Base-by-base conservation (phyloP, 305 asterid genomes). In the Fraxinus latifolia region DNA sequence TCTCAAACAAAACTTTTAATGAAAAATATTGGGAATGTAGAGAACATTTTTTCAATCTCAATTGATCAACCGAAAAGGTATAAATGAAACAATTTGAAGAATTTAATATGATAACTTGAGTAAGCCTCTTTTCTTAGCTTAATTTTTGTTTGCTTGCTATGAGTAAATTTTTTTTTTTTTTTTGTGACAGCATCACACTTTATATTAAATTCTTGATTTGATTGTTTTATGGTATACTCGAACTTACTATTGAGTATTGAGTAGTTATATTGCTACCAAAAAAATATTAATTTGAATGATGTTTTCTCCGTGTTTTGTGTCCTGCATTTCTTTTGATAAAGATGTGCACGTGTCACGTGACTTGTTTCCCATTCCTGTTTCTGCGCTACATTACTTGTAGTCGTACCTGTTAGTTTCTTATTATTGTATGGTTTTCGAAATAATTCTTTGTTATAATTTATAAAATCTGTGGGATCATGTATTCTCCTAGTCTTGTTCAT, bases 401-500 rank as follows among this genome's bases (percentile, higher is more conserved):
- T 12, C 23, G 25, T 55, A 55, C 65, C 65, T 5, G 25, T 17
- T 55, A 55, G 65, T 55, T 55, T 55, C 17, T 17, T 55, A 55
- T n/a, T 15, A 55, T 17, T 17, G 23, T 55, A 55, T 17, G 25
- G 25, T 55, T 55, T 25, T 27, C 7, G 3, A 29, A 68, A 68
- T 12, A 68, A 29, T 4, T 68, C 9, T 68, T 68, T 68, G 8
- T 68, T 29, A 29, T 27, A 29, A 11, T 29, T 14, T 29, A 29
- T 68, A 12, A 68, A 29, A 3, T 68, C 9, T 14, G 12, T 68
- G 7, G 9, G 17, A 68, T 68, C 74, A 27, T 68, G 37, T 29
- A 74, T n/a, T 12, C 74, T n/a, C 29, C 14, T 5, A 44, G 34
- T 77, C 21, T 76, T 82, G 23, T 85, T 67, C 65, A 65, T 79